Percentiles rank a stretch among this genome's conserved stretches.
These are phyloP conservation scores for Trichophyton benhamiae DNA, from an alignment of 2,329 filamentous ascomycete species.

Conservation along the genomic window DNA sequence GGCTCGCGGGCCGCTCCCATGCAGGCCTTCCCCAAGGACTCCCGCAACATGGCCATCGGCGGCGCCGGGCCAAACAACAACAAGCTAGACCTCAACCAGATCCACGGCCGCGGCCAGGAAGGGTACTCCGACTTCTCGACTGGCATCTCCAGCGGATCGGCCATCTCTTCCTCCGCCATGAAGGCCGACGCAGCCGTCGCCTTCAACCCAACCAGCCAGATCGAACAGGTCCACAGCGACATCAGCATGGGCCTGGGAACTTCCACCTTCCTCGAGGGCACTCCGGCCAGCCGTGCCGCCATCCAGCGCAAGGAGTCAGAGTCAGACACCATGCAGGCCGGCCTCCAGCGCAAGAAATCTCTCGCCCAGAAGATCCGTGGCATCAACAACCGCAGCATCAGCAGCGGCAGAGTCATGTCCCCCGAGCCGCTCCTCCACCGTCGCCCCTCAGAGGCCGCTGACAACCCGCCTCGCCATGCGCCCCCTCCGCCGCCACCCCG, in stretches of 20 bases:
- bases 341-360: constrained; percentile 82
- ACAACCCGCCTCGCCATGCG: constrained; percentile 17
- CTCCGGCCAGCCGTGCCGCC: constrained; percentile 69
- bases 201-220: constrained; percentile 57
- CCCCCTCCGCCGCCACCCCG: constrained; percentile 15
- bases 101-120: constrained; percentile 76
- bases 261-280: constrained; percentile 89
- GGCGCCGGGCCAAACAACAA: constrained; percentile 74
- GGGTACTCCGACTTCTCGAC: constrained; percentile 69
- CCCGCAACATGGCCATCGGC: constrained; percentile 81
- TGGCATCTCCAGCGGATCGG: constrained; percentile 47
- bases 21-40: constrained; percentile 89
- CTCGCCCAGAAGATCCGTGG: constrained; percentile 82
- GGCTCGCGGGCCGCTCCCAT: constrained; percentile 76
- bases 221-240: constrained; percentile 68
- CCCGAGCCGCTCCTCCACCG: constrained; percentile 35
- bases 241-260: constrained; percentile 68
- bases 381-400: constrained; percentile 55
- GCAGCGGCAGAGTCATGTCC: constrained; percentile 46
- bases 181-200: constrained; percentile 28
- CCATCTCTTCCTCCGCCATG: constrained; percentile 52
- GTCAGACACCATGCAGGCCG: constrained; percentile 46
- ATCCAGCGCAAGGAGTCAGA: constrained; percentile 66
- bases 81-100: constrained; percentile 71
- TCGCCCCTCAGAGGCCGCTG: constrained; percentile 11